Evolutionary conservation across 352 stramenopile genomes (phyloP).

Genomic region (Phytopythium aichiense): DNA sequence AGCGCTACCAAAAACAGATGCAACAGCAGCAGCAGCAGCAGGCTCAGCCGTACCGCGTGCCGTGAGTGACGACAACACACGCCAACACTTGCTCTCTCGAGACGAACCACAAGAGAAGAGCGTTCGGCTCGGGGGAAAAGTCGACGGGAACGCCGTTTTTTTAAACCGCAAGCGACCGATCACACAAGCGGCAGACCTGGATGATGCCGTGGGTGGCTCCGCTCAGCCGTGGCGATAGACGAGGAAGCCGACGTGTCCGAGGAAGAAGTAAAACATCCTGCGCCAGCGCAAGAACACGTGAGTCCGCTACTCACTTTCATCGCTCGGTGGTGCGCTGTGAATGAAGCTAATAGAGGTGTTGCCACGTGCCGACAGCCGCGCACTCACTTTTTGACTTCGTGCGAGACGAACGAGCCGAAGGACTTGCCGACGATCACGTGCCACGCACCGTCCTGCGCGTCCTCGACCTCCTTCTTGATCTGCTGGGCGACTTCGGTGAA

Average conservation of each 20-base stretch:
- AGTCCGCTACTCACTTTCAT: neutral
- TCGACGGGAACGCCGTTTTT: slow-evolving; percentile 30
- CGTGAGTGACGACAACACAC: neutral
- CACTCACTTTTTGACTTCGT: slow-evolving; percentile 79
- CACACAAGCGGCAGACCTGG: neutral
- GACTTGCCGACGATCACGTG: slow-evolving; percentile 85
- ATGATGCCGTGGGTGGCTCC: neutral
- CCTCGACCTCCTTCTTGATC: slow-evolving; percentile 77
- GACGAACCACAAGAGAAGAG: neutral
- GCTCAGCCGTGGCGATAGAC: slow-evolving; percentile 65
- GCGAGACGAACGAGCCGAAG: slow-evolving; percentile 81
- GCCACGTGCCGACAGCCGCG: neutral
- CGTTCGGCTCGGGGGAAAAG: neutral
- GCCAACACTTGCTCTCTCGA: neutral
- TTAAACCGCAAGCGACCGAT: slow-evolving; percentile 14
- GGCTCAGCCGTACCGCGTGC: slow-evolving; percentile 1
- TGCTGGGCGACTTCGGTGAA: slow-evolving; percentile 79
- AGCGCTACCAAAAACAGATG: slow-evolving; percentile 23
- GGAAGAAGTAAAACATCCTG: slow-evolving; percentile 82
- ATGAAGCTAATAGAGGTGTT: neutral
- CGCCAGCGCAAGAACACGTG: slow-evolving; percentile 4
- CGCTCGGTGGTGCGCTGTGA: neutral
- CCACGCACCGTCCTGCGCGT: slow-evolving; percentile 63
- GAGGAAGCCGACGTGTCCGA: slow-evolving; percentile 77
- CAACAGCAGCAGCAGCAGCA: slow-evolving; percentile 17